Evolutionary conservation across 306 rosid genomes (phyloP).

Genomic region (Prinsepia uniflora): DNA sequence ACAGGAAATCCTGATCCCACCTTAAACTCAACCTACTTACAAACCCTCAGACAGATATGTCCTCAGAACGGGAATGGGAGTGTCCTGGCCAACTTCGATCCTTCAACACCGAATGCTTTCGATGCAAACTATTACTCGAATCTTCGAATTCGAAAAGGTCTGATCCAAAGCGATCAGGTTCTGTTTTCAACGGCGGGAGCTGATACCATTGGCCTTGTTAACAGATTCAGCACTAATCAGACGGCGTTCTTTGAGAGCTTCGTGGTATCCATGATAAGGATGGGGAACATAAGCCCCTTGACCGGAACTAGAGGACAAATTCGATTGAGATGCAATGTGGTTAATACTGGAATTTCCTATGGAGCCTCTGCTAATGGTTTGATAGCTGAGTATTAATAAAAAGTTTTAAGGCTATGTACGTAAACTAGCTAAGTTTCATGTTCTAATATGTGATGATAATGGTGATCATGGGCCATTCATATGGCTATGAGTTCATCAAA

Average conservation of each 20-base stretch:
- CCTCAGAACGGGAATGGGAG: conserved; percentile 8
- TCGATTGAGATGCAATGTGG: conserved; percentile 18
- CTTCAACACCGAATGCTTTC: conserved; percentile 6
- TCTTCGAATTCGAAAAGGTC: background rate
- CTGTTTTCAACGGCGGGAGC: conserved; percentile 16
- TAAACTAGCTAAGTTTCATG: background rate
- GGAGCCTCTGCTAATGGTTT: background rate
- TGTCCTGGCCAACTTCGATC: conserved; percentile 9
- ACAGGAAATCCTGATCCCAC: conserved; percentile 9
- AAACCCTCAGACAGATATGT: conserved; percentile 11
- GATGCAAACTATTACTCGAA: conserved; percentile 25
- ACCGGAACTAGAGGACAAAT: conserved; percentile 18
- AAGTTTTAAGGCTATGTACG: background rate
- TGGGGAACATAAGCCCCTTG: conserved; percentile 24
- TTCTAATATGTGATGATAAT: background rate
- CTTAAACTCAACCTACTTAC: conserved; percentile 15
- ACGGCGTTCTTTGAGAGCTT: conserved; percentile 17
- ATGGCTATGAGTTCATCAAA: background rate
- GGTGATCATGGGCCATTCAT: background rate
- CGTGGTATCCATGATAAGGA: conserved; percentile 28
- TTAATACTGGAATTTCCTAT: conserved; percentile 10
- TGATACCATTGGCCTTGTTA: conserved; percentile 15
- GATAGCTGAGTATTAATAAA: conserved; percentile 5
- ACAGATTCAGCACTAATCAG: conserved; percentile 1
- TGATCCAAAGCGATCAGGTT: conserved; percentile 23